phyloP scores from a whole-genome alignment of 2,329 filamentous ascomycete species.

The Pseudogymnoascus sp. region DNA sequence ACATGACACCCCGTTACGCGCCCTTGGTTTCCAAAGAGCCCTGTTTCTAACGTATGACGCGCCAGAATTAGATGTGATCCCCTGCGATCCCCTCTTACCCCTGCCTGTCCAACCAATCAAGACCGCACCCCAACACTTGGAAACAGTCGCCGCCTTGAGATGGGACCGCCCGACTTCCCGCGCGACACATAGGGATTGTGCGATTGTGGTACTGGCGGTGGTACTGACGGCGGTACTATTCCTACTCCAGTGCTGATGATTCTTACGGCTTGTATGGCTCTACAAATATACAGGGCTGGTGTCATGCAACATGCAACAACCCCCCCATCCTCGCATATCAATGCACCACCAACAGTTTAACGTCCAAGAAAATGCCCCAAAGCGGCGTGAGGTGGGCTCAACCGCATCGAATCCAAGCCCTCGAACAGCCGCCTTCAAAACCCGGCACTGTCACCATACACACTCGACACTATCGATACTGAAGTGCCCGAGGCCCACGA shows the following conservation, averaged over 20 bases:
- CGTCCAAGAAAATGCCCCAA: not conserved
- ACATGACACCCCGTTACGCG: slow-evolving; percentile 8
- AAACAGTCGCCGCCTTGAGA: slow-evolving; percentile 8
- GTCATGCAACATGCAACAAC: slow-evolving; percentile 1
- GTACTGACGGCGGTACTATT: not conserved
- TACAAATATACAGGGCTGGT: not conserved
- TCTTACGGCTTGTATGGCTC: not conserved
- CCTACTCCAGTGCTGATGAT: not conserved
- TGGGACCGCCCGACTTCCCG: slow-evolving; percentile 5
- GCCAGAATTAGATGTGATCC: slow-evolving; percentile 7
- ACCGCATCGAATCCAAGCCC: not conserved
- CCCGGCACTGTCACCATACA: not conserved
- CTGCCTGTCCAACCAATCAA: slow-evolving; percentile 4
- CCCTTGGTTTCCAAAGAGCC: slow-evolving; percentile 8
- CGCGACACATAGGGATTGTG: not conserved
- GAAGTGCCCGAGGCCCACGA: not conserved
- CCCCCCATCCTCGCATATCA: not conserved
- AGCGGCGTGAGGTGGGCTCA: slow-evolving; percentile 5
- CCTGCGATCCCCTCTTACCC: not conserved
- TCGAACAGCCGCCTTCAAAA: slow-evolving; percentile 6
- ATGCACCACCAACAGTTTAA: not conserved
- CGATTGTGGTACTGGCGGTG: not conserved
- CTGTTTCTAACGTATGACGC: slow-evolving; percentile 9
- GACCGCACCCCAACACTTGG: not conserved
- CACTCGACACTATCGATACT: not conserved